These are phyloP conservation scores for Umbellularia californica DNA, from an alignment of 164 flowering plant genomes.

Conservation along the genomic window DNA sequence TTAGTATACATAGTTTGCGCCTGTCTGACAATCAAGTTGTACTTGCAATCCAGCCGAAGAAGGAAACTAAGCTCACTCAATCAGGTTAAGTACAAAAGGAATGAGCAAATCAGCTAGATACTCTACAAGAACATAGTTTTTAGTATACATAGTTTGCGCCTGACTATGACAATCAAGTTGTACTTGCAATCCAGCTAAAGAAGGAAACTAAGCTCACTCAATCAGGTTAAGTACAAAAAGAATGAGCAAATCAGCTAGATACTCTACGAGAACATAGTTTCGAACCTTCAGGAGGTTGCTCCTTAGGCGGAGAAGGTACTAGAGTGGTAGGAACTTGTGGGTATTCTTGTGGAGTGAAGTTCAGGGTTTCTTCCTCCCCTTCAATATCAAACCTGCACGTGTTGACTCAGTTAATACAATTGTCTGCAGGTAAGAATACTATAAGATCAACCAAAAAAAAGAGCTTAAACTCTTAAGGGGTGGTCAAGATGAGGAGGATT, in stretches of 20 bases:
- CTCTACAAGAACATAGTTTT: background rate
- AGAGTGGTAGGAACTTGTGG: slow-evolving; percentile 42
- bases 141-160: background rate
- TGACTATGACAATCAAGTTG: background rate
- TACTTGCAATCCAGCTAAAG: background rate
- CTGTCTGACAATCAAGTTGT: background rate
- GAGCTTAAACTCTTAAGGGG: too few relatives aligned
- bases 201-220: background rate
- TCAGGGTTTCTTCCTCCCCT: slow-evolving; percentile 57
- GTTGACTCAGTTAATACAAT: background rate
- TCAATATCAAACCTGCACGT: slow-evolving; percentile 68
- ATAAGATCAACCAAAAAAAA: too few relatives aligned
- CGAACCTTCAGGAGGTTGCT: slow-evolving; percentile 43
- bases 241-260: background rate
- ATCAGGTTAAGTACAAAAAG: background rate
- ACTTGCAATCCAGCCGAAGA: background rate
- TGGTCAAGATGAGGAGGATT: too few relatives aligned
- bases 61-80: background rate
- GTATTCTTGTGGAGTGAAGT: slow-evolving; percentile 43
- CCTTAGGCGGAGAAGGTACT: slow-evolving; percentile 58
- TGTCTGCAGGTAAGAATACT: background rate
- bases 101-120: background rate
- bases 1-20: background rate
- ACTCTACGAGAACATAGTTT: background rate
- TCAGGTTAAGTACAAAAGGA: background rate